Evolutionary conservation across 164 flowering plant species (phyloP), one percentile per base, ranked within the genome.

Genomic region (Aristolochia californica): DNA sequence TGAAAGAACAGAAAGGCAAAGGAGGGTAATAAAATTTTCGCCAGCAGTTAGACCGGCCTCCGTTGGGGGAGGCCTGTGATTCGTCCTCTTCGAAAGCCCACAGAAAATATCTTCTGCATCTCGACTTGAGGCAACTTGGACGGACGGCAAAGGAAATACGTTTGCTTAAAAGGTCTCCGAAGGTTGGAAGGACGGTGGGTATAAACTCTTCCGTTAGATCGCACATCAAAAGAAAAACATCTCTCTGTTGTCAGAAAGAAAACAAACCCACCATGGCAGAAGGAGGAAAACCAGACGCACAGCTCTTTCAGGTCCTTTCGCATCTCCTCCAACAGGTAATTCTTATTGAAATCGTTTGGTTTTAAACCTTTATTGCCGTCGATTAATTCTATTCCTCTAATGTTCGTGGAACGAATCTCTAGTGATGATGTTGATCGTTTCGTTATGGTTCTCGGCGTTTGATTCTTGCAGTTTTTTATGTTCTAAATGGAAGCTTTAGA

Each of bases 291-390:
- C 55, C 80, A 59, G 88, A 83, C 48, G 76, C 78, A 1, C 82
- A 78, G 76, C 79, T 87, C 26, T 87, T 87, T 62, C 74, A 81
- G 63, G 82, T 87, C 11, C 82, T 87, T 21, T 68, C 84, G 27
- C 62, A 51, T 77, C 87, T 87, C 55, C 90, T 87, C 24, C 80
- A 80, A 14, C 70, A 84, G 87, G 84, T 81, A 54, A 30, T 11
- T 54, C 28, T 17, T 4, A 1, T 2, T 47, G 3, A 4, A 20
- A 47, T 47, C 13, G 7, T 17, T 47, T 47, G 50, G 50, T 47
- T 47, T 34, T 34, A 12, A 34, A 34, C 40, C 10, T 7, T 12
- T 34, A 1, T 34, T 34, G 40, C 40, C 10, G 40, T 34, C n/a
- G n/a, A n/a, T n/a, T n/a, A n/a, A n/a, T 3, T 1, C 40, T 2